Conservation (phyloP, 2,329 filamentous ascomycete species). For the Penicillium sp. region DNA sequence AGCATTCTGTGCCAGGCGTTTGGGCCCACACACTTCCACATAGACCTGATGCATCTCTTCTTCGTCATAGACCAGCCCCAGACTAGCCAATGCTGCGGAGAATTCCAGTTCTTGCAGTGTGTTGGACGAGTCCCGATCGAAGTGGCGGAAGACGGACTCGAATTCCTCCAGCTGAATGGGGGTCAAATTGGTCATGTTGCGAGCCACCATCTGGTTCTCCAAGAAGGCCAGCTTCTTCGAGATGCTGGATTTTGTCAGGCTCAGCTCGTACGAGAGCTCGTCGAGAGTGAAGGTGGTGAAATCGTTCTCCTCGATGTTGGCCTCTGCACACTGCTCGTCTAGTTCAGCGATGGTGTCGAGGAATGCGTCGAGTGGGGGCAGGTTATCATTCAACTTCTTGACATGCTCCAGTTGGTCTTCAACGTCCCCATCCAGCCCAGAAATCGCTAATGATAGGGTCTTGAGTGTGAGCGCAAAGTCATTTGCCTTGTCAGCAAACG, state of each 20-base stretch:
- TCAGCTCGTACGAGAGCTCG: slow-evolving; percentile 87
- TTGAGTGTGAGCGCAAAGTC: slow-evolving; percentile 94
- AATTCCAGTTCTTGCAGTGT: slow-evolving; percentile 90
- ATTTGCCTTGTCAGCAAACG: slow-evolving; percentile 96
- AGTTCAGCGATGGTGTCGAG: slow-evolving; percentile 79
- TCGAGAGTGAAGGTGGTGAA: slow-evolving; percentile 99
- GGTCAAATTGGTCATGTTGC: slow-evolving; percentile 97
- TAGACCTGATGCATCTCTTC: slow-evolving; percentile 98
- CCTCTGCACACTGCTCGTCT: slow-evolving; percentile 85
- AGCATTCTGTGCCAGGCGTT: slow-evolving; percentile 53
- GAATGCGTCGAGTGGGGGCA: slow-evolving; percentile 86
- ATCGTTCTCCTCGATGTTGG: slow-evolving; percentile 98
- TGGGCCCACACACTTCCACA: slow-evolving; percentile 66
- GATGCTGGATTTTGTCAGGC: slow-evolving; percentile 83
- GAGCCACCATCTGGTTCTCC: slow-evolving; percentile 96
- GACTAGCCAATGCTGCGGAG: slow-evolving; percentile 86
- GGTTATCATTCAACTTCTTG: slow-evolving; percentile 73
- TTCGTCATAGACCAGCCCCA: slow-evolving; percentile 93
- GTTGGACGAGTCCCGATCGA: slow-evolving; percentile 89
- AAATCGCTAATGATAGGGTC: slow-evolving; percentile 89
- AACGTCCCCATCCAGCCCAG: slow-evolving; percentile 92
- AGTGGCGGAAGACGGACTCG: slow-evolving; percentile 96
- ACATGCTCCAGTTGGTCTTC: slow-evolving; percentile 92
- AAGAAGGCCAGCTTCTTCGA: slow-evolving; percentile 95
- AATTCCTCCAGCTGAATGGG: slow-evolving; percentile 98